phyloP scores from a whole-genome alignment of 495 filamentous ascomycete species.

The Xylaria curta region DNA sequence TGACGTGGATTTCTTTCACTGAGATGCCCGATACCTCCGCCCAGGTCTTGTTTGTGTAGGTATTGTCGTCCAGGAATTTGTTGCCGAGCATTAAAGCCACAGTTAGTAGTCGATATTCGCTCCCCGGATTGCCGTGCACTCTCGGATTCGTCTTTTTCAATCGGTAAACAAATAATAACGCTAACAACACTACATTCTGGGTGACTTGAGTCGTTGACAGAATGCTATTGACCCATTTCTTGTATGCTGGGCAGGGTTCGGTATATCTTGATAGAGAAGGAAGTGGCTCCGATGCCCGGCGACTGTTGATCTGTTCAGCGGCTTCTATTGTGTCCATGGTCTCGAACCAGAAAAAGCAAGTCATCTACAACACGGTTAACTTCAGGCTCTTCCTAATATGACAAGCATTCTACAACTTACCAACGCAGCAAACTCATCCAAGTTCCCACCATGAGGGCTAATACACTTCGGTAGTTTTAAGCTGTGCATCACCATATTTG shows the following conservation, averaged over 20 bases:
- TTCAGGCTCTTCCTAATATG: background rate
- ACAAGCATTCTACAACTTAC: slow-evolving; percentile 52
- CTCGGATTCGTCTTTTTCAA: slow-evolving; percentile 87
- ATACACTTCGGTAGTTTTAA: slow-evolving; percentile 76
- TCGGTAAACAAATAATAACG: slow-evolving; percentile 90
- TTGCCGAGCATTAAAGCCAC: slow-evolving; percentile 98
- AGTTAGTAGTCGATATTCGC: slow-evolving; percentile 93
- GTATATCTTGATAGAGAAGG: slow-evolving; percentile 71
- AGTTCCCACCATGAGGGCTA: slow-evolving; percentile 71
- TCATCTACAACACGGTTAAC: slow-evolving; percentile 65
- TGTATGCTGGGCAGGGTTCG: slow-evolving; percentile 77
- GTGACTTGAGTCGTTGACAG: slow-evolving; percentile 95
- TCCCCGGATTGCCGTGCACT: slow-evolving; percentile 89
- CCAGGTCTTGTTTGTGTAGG: slow-evolving; percentile 99
- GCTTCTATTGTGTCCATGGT: slow-evolving; percentile 74
- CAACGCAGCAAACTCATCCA: slow-evolving; percentile 84
- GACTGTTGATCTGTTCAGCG: slow-evolving; percentile 69
- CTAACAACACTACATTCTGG: slow-evolving; percentile 92
- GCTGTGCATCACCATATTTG: slow-evolving; percentile 63
- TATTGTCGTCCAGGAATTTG: slow-evolving; percentile 99
- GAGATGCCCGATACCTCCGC: slow-evolving; percentile 96
- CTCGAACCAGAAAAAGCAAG: slow-evolving; percentile 99
- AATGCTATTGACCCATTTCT: slow-evolving; percentile 92
- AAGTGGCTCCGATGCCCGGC: slow-evolving; percentile 48
- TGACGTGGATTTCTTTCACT: slow-evolving; percentile 94